Conservation (phyloP, 345 rosid species). For the Cardiospermum halicacabum region DNA sequence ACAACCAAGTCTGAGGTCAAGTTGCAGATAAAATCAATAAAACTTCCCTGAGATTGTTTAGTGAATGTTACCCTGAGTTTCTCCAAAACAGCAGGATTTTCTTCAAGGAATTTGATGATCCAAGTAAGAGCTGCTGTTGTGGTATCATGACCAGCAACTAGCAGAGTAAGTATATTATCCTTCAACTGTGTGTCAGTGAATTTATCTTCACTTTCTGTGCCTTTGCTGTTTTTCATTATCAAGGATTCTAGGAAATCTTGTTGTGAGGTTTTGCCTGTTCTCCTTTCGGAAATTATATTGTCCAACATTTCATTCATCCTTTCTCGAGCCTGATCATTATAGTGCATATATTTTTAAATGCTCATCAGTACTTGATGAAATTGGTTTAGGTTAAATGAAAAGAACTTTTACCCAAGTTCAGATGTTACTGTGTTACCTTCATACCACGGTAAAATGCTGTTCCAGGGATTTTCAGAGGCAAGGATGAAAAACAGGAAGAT, state of each 20-base stretch:
- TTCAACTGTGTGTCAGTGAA: constrained; percentile 54
- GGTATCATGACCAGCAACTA: constrained; percentile 71
- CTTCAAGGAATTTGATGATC: constrained; percentile 52
- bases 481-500: constrained; percentile 60
- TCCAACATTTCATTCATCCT: constrained; percentile 59
- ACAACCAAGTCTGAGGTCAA: constrained; percentile 3
- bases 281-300: constrained; percentile 33
- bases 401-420: neutral
- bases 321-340: constrained; percentile 45
- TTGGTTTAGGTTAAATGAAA: neutral
- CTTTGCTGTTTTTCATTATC: constrained; percentile 47
- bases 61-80: constrained; percentile 39
- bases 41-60: neutral
- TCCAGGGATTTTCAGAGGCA: constrained; percentile 64
- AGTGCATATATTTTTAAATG: neutral
- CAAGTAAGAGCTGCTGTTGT: constrained; percentile 67
- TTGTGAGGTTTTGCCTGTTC: constrained; percentile 39
- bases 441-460: constrained; percentile 54
- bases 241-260: constrained; percentile 61
- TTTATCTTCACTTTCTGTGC: constrained; percentile 25
- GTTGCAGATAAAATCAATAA: neutral
- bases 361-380: neutral
- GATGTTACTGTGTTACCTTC: constrained; percentile 34
- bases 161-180: constrained; percentile 54
- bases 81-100: constrained; percentile 44